phyloP scores from a whole-genome alignment of 805 yeast species.

The Dipodascus albidus region DNA sequence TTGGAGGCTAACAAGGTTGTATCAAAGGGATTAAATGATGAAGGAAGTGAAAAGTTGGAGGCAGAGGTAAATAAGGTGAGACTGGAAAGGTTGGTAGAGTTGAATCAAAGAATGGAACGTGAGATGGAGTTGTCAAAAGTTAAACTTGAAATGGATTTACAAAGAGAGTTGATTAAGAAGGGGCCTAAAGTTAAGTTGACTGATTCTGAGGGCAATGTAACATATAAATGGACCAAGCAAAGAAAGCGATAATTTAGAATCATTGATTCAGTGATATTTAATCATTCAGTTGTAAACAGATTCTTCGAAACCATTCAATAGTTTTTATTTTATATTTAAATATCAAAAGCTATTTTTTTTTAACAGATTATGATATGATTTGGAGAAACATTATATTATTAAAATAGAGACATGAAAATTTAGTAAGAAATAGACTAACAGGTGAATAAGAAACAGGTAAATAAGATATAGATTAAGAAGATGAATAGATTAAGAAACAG shows the following conservation, averaged over 20 bases:
- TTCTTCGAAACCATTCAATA: too few relatives aligned
- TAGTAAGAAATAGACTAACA: too few relatives aligned
- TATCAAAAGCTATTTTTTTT: too few relatives aligned
- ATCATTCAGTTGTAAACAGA: too few relatives aligned
- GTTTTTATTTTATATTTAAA: too few relatives aligned
- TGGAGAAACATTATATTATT: too few relatives aligned
- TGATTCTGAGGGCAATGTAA: conserved; percentile 52
- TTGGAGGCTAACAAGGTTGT: conserved; percentile 22
- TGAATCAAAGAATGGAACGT: conserved; percentile 59
- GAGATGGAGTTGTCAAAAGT: conserved; percentile 56
- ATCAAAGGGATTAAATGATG: conserved; percentile 7
- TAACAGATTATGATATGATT: too few relatives aligned
- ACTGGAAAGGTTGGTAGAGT: conserved; percentile 44
- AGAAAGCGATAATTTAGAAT: conserved; percentile 29
- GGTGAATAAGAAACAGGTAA: too few relatives aligned
- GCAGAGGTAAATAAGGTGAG: conserved; percentile 19
- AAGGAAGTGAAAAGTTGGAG: conserved; percentile 19
- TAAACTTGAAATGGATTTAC: conserved; percentile 60
- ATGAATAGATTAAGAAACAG: too few relatives aligned
- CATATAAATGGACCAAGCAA: conserved; percentile 73
- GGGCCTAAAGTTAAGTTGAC: conserved; percentile 74
- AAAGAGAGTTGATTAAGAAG: conserved; percentile 80
- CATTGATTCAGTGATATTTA: too few relatives aligned
- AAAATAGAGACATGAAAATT: too few relatives aligned
- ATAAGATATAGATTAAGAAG: too few relatives aligned